These are phyloP conservation scores for Gymnopilus junonius DNA, from an alignment of 768 basidiomycete species.

Conservation along the genomic window DNA sequence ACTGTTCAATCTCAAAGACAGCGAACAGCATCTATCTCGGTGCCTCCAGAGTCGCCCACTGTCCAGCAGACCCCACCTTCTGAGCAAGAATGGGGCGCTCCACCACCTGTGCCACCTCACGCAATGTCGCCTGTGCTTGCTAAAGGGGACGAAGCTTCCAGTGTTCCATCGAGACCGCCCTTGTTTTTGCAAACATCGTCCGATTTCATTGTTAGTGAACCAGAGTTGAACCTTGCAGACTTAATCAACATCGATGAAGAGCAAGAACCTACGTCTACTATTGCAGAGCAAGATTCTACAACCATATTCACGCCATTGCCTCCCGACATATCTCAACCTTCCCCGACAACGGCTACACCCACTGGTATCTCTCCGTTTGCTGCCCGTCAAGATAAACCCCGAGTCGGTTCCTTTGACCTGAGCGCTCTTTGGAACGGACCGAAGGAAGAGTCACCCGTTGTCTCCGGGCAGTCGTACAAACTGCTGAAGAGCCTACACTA, in stretches of 20 bases:
- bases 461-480: conserved; percentile 10
- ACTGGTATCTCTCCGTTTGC: conserved; percentile 55
- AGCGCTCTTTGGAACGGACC: conserved; percentile 72
- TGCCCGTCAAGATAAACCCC: conserved; percentile 47
- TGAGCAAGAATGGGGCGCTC: conserved; percentile 57
- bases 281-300: conserved; percentile 6
- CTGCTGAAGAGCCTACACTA: conserved; percentile 14
- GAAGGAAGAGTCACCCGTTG: conserved; percentile 29
- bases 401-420: conserved; percentile 68
- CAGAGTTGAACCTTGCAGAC: conserved; percentile 74
- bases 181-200: conserved; percentile 36
- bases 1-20: conserved; percentile 52
- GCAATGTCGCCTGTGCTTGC: conserved; percentile 35
- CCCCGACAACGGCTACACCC: conserved; percentile 29
- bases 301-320: conserved; percentile 18
- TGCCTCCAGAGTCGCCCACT: conserved; percentile 75
- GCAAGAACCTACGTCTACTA: conserved; percentile 30
- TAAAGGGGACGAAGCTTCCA: conserved; percentile 17
- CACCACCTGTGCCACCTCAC: conserved; percentile 59
- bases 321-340: conserved; percentile 13
- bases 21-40: conserved; percentile 60
- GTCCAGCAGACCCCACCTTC: conserved; percentile 40
- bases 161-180: conserved; percentile 21
- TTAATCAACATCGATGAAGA: conserved; percentile 77
- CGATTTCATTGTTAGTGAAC: conserved; percentile 48